These are phyloP conservation scores for Rhinocladiella similis DNA, from an alignment of 2,329 filamentous ascomycete species.

Conservation along the genomic window DNA sequence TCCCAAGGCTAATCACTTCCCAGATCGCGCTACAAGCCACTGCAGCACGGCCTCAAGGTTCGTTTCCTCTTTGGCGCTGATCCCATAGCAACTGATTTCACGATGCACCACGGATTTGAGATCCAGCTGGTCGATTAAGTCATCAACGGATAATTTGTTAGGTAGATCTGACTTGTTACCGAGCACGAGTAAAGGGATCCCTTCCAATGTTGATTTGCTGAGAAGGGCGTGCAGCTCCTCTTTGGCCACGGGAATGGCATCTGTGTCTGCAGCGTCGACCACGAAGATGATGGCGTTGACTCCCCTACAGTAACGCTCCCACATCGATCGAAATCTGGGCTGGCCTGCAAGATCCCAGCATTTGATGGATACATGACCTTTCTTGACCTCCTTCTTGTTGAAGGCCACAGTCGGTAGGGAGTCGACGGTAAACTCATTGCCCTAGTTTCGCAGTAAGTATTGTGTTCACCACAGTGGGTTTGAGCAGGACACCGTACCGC, in stretches of 20 bases:
- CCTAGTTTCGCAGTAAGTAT: slow-evolving; percentile 57
- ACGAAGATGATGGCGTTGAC: slow-evolving; percentile 99
- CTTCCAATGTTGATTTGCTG: slow-evolving; percentile 77
- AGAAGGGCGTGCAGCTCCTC: slow-evolving; percentile 91
- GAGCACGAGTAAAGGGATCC: slow-evolving; percentile 89
- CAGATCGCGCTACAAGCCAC: slow-evolving; percentile 90
- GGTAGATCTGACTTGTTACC: slow-evolving; percentile 96
- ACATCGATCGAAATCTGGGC: slow-evolving; percentile 96
- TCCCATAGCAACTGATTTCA: slow-evolving; percentile 97
- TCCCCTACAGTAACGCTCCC: slow-evolving; percentile 96
- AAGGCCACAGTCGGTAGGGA: slow-evolving; percentile 98
- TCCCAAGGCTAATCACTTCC: slow-evolving; percentile 53
- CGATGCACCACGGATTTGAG: slow-evolving; percentile 85
- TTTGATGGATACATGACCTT: slow-evolving; percentile 96
- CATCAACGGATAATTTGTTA: slow-evolving; percentile 88
- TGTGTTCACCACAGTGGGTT: not conserved
- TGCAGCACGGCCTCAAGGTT: slow-evolving; percentile 96
- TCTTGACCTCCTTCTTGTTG: slow-evolving; percentile 98
- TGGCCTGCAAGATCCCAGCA: slow-evolving; percentile 99
- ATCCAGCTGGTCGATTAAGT: slow-evolving; percentile 89
- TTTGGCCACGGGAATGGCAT: slow-evolving; percentile 77
- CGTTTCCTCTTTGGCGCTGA: slow-evolving; percentile 97
- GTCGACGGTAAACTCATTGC: slow-evolving; percentile 98
- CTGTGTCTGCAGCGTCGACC: slow-evolving; percentile 88
- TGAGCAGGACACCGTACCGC: slow-evolving; percentile 66